Conservation (phyloP, 2,329 filamentous ascomycete genomes). For the Penicillium rolfsii region DNA sequence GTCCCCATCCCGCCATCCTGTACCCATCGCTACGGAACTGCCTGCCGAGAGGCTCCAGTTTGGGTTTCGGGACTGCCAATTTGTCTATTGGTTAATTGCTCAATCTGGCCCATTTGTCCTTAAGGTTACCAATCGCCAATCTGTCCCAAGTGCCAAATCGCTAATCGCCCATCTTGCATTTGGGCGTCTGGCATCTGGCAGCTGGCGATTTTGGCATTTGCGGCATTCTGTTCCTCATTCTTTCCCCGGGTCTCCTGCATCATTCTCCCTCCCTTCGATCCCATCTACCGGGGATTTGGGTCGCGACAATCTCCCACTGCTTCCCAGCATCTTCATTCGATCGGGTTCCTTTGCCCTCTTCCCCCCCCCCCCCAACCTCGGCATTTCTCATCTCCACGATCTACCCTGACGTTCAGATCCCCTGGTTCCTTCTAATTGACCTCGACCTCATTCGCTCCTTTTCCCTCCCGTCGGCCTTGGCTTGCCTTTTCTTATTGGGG, state of each 20-base stretch:
- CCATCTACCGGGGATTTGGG: no score
- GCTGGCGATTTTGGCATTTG: no score
- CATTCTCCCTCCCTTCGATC: not conserved
- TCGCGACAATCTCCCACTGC: not conserved
- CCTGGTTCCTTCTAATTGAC: not conserved
- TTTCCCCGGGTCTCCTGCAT: not conserved
- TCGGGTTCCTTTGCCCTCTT: not conserved
- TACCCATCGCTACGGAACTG: not conserved
- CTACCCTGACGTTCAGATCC: slow-evolving; percentile 6
- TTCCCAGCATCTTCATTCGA: not conserved
- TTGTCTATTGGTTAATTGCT: not conserved
- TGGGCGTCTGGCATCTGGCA: not conserved
- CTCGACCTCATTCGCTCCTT: not conserved
- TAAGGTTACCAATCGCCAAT: not conserved
- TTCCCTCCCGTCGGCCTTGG: slow-evolving; percentile 1
- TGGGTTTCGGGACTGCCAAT: not conserved
- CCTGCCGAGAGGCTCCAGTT: not conserved
- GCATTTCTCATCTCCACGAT: slow-evolving; percentile 13
- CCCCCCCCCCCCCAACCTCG: not conserved
- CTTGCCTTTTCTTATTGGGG: slow-evolving; percentile 1
- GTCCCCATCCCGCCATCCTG: no score
- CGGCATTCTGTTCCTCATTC: slow-evolving; percentile 4
- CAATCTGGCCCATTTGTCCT: no score
- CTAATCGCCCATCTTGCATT: not conserved
- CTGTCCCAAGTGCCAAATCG: not conserved